Percentiles rank a stretch among this genome's conserved stretches.
phyloP scores from a whole-genome alignment of 2,329 filamentous ascomycete species.

The Penicillium capsulatum region DNA sequence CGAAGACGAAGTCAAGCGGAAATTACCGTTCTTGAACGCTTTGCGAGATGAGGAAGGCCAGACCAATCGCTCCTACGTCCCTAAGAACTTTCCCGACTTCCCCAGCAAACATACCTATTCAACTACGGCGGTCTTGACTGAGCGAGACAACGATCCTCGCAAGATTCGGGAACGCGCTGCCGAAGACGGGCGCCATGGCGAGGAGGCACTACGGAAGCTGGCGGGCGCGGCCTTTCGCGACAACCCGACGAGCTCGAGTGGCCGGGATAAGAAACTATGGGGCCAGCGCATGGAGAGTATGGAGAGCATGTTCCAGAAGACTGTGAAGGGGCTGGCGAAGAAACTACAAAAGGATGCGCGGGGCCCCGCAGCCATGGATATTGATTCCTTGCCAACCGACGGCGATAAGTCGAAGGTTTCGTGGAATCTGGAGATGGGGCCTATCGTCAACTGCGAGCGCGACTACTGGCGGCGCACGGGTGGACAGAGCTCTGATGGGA shows the following conservation, averaged over 20 bases:
- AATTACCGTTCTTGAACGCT: constrained; percentile 48
- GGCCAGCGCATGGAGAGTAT: constrained; percentile 46
- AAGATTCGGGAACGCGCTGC: constrained; percentile 60
- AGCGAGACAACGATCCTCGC: constrained; percentile 57
- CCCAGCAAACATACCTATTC: constrained; percentile 63
- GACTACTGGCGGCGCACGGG: constrained; percentile 53
- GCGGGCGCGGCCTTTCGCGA: constrained; percentile 47
- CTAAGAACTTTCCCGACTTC: constrained; percentile 57
- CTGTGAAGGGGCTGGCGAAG: constrained; percentile 49
- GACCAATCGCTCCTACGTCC: constrained; percentile 52
- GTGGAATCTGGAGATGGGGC: constrained; percentile 42
- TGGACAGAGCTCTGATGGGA: constrained; percentile 33
- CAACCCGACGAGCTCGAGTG: constrained; percentile 39
- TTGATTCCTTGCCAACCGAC: constrained; percentile 27
- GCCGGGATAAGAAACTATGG: constrained; percentile 40
- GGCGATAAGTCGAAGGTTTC: constrained; percentile 29
- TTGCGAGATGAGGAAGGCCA: constrained; percentile 48
- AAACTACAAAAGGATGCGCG: constrained; percentile 33
- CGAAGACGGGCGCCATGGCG: constrained; percentile 61
- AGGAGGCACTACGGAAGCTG: constrained; percentile 61
- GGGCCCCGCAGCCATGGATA: constrained; percentile 24
- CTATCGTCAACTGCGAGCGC: constrained; percentile 59
- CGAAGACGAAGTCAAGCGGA: constrained; percentile 35
- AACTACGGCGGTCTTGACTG: constrained; percentile 55
- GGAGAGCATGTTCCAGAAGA: constrained; percentile 54